Evolutionary conservation across 1,139 yeast species (phyloP), one percentile per base, ranked within the genome.

Genomic region (Candida glucosophila): DNA sequence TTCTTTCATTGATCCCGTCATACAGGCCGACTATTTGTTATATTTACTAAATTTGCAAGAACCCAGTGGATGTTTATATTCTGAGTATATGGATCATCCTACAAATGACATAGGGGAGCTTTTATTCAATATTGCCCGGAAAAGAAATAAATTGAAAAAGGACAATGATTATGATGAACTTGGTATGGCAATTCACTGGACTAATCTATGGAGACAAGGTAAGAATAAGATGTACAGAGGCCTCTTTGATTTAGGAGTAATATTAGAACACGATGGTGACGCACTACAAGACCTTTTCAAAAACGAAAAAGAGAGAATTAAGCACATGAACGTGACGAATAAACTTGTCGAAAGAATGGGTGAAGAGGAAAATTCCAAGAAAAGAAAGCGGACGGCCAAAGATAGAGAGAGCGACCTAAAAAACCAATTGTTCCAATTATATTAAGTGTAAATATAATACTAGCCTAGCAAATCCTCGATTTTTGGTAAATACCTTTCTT

Each of bases 1-100:
- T 2, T 67, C 72, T 6, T 64, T 73, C 17, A 68, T 86, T 10
- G 97, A 88, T 46, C 94, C 94, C 0, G 76, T 80, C 5, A 70
- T 85, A 24, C 82, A 81, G 34, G 94, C 95, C 0, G 98, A 90
- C 45, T 90, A 79, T 47, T 54, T 90, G 22, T 58, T 90, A 15
- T 90, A 65, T 43, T 56, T 81, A 16, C 56, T 88, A 49, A 90
- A 90, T 48, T 51, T 77, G 14, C 81, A 73, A 35, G 71, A 67
- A 29, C 60, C 69, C 6, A 44, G 53, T 5, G 75, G 76, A 1
- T 35, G 43, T 5, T 50, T 51, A 29, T 74, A 69, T 43, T 50
- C 52, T 2, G 66, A 60, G 27, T 77, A 65, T 40, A 52, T 70
- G 35, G 47, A 57, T 12, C 59, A 60, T 20, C 95, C 94, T 2